Conservation (phyloP, 345 rosid genomes). For the Draba incana region DNA sequence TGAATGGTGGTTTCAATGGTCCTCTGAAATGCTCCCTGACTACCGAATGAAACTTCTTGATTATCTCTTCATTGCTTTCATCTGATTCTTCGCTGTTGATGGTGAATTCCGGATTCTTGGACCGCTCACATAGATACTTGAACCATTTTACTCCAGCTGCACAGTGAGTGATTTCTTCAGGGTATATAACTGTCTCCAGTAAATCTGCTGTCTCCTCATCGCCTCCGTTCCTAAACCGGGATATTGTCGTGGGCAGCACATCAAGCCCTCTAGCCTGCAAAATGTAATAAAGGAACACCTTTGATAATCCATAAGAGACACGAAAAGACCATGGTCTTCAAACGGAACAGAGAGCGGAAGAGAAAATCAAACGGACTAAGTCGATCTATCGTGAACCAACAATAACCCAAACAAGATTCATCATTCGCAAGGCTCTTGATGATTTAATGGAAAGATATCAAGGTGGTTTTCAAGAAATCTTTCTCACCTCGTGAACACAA, state of each 20-base stretch:
- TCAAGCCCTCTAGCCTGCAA: slow-evolving; percentile 92
- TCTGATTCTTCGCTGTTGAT: slow-evolving; percentile 34
- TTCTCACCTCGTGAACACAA: slow-evolving; percentile 83
- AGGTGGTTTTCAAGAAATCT: background rate
- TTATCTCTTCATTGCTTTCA: slow-evolving; percentile 50
- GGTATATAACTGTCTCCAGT: slow-evolving; percentile 74
- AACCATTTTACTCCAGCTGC: slow-evolving; percentile 97
- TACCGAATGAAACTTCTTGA: slow-evolving; percentile 62
- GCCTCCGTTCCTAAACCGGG: slow-evolving; percentile 80
- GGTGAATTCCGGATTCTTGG: slow-evolving; percentile 36
- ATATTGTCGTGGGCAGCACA: slow-evolving; percentile 84
- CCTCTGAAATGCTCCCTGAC: slow-evolving; percentile 84
- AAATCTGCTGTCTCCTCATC: slow-evolving; percentile 76
- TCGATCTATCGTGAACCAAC: background rate
- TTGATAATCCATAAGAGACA: background rate
- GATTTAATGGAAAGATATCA: background rate
- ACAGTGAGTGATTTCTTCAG: slow-evolving; percentile 92
- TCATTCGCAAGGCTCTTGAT: background rate
- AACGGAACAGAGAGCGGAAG: background rate
- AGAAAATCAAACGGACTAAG: background rate
- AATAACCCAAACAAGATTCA: no score
- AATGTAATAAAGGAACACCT: background rate
- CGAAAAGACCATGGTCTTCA: background rate
- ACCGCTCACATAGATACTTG: slow-evolving; percentile 66
- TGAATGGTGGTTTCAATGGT: slow-evolving; percentile 94